Percentiles rank a stretch among this genome's conserved stretches.
Evolutionary conservation across 2,329 filamentous ascomycete species (phyloP).

Genomic region (Colletotrichum tanaceti): DNA sequence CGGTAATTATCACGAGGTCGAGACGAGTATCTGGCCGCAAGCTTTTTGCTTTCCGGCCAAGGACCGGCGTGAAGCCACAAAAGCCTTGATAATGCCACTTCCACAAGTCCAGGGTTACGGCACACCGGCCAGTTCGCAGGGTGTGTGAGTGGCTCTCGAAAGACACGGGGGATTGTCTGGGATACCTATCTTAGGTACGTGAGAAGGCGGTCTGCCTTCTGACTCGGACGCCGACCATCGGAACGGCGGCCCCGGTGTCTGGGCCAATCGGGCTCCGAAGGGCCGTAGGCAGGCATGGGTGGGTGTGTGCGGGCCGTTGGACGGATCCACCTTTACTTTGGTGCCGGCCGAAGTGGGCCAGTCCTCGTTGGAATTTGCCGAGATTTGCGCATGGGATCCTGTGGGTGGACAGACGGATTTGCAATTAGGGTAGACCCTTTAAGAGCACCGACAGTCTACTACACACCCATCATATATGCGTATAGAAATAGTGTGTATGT

Average conservation of each 20-base stretch:
- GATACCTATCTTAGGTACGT: no score
- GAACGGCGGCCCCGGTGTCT: constrained; percentile 29
- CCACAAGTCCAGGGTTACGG: neutral
- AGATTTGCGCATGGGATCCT: constrained; percentile 1
- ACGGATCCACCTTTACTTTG: constrained; percentile 2
- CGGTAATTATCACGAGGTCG: no score
- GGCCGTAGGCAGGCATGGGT: constrained; percentile 5
- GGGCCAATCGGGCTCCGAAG: constrained; percentile 14
- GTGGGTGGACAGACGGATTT: constrained; percentile 5
- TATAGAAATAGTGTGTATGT: no score
- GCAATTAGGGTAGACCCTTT: constrained; percentile 15
- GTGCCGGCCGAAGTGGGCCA: constrained; percentile 6
- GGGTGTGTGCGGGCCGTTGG: neutral
- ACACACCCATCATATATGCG: no score
- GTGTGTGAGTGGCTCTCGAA: neutral
- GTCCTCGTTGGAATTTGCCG: neutral
- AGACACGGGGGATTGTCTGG: neutral
- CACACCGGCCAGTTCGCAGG: neutral
- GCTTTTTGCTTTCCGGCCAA: neutral
- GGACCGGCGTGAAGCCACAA: neutral
- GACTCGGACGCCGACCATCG: constrained; percentile 11
- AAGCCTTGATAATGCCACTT: neutral
- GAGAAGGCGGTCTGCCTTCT: constrained; percentile 22
- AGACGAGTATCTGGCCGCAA: neutral
- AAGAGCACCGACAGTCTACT: no score